Percentiles rank a stretch among this genome's conserved stretches.
phyloP scores from a whole-genome alignment of 2,329 filamentous ascomycete genomes.

The Venturia effusa region DNA sequence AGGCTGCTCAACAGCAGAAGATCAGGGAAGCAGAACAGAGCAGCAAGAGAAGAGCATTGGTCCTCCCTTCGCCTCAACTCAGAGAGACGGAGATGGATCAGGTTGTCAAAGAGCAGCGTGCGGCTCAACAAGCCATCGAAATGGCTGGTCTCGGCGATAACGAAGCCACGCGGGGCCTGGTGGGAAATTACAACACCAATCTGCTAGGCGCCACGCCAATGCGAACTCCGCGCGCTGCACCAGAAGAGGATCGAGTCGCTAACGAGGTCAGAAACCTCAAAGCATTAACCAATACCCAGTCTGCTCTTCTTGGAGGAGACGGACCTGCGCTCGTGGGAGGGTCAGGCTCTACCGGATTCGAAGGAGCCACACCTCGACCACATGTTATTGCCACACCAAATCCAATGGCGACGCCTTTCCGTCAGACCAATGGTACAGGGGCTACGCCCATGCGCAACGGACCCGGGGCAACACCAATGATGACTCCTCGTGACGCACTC shows the following conservation, averaged over 20 bases:
- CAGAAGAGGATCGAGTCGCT: slow-evolving; percentile 88
- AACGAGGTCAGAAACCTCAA: slow-evolving; percentile 94
- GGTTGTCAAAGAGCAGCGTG: slow-evolving; percentile 97
- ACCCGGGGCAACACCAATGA: slow-evolving; percentile 71
- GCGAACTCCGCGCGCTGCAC: slow-evolving; percentile 79
- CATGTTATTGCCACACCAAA: slow-evolving; percentile 86
- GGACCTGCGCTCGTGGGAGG: slow-evolving; percentile 84
- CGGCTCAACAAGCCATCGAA: slow-evolving; percentile 72
- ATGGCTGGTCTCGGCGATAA: slow-evolving; percentile 71
- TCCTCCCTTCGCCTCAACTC: slow-evolving; percentile 80
- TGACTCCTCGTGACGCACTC: slow-evolving; percentile 81
- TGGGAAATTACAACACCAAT: slow-evolving; percentile 68
- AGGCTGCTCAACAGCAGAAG: slow-evolving; percentile 88
- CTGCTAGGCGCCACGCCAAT: slow-evolving; percentile 78
- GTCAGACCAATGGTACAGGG: slow-evolving; percentile 51
- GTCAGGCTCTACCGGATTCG: slow-evolving; percentile 72
- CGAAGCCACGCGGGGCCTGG: slow-evolving; percentile 70
- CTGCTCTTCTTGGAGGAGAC: slow-evolving; percentile 83
- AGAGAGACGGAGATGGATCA: slow-evolving; percentile 88
- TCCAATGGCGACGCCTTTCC: slow-evolving; percentile 81
- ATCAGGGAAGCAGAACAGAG: slow-evolving; percentile 94
- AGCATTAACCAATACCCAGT: slow-evolving; percentile 86
- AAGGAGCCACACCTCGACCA: slow-evolving; percentile 69
- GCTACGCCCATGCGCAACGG: slow-evolving; percentile 51
- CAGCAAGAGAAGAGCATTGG: slow-evolving; percentile 78